phyloP scores from a whole-genome alignment of 1,139 yeast genomes.

The Casaregolazyma suthepensis region DNA sequence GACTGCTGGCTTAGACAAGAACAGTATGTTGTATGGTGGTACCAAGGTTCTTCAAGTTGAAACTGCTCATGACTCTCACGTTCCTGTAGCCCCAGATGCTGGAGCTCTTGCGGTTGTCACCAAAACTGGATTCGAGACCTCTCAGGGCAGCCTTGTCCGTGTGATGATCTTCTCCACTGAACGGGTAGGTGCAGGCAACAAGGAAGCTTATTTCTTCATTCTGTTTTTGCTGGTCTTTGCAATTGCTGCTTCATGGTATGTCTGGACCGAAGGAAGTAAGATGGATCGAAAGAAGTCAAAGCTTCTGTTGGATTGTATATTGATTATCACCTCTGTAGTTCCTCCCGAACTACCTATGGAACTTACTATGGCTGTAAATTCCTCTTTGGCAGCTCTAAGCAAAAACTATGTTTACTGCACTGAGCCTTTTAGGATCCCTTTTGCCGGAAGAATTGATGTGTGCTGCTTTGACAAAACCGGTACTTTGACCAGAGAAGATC shows the following conservation, averaged over 20 bases:
- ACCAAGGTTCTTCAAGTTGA: conserved; percentile 93
- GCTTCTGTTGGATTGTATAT: conserved; percentile 88
- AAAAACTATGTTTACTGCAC: conserved; percentile 92
- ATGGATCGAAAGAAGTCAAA: conserved; percentile 95
- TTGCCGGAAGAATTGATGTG: conserved; percentile 96
- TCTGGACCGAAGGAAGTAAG: conserved; percentile 95
- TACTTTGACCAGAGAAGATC: conserved; percentile 94
- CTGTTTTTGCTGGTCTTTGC: conserved; percentile 86
- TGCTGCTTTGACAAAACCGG: conserved; percentile 99
- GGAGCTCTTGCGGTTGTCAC: conserved; percentile 91
- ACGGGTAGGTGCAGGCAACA: conserved; percentile 93
- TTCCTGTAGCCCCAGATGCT: conserved; percentile 61
- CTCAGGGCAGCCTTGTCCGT: conserved; percentile 95
- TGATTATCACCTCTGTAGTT: conserved; percentile 93
- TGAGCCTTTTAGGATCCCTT: conserved; percentile 96
- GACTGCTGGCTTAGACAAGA: conserved; percentile 80
- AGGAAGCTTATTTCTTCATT: conserved; percentile 89
- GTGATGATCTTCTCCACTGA: conserved; percentile 97
- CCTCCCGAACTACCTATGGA: conserved; percentile 99
- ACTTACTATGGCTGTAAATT: conserved; percentile 94
- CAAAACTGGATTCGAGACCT: conserved; percentile 95
- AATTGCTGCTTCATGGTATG: conserved; percentile 94
- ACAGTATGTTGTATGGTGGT: conserved; percentile 90
- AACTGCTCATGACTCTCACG: conserved; percentile 17
- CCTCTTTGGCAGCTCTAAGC: conserved; percentile 79